Percentiles rank a stretch among this genome's conserved stretches.
Evolutionary conservation across 1,284 basidiomycete species (phyloP).

Genomic region (Veloboletus limbatus): DNA sequence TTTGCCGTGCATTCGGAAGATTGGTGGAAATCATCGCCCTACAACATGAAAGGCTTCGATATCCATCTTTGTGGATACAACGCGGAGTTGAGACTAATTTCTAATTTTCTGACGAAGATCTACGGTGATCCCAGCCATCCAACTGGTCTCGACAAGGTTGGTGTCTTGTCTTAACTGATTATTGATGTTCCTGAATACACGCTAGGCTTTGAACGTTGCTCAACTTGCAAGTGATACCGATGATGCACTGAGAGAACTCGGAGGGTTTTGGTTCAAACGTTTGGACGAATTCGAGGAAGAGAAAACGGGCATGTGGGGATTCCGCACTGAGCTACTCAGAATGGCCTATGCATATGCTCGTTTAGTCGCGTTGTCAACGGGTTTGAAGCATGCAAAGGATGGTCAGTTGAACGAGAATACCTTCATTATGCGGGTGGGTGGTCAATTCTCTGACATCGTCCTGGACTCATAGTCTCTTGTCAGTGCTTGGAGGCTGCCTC

Average conservation of each 20-base stretch:
- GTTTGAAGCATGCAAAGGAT: constrained; percentile 73
- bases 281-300: constrained; percentile 49
- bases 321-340: constrained; percentile 61
- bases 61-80: constrained; percentile 76
- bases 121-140: constrained; percentile 73
- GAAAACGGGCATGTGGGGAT: constrained; percentile 49
- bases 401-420: constrained; percentile 54
- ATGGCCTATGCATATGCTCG: constrained; percentile 69
- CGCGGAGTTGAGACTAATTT: constrained; percentile 62
- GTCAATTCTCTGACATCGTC: neutral
- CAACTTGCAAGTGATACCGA: constrained; percentile 63
- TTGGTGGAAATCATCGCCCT: constrained; percentile 71
- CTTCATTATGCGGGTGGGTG: constrained; percentile 63
- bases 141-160: constrained; percentile 67
- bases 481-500: constrained; percentile 27
- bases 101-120: constrained; percentile 58
- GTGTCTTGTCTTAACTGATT: constrained; percentile 1
- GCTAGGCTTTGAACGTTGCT: constrained; percentile 56
- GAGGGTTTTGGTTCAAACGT: constrained; percentile 53
- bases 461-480: neutral
- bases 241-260: constrained; percentile 55
- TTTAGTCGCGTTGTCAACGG: constrained; percentile 67
- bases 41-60: constrained; percentile 70
- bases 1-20: constrained; percentile 68
- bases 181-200: constrained; percentile 8